Evolutionary conservation across 2,329 filamentous ascomycete genomes (phyloP).

Genomic region (Fusarium foetens): DNA sequence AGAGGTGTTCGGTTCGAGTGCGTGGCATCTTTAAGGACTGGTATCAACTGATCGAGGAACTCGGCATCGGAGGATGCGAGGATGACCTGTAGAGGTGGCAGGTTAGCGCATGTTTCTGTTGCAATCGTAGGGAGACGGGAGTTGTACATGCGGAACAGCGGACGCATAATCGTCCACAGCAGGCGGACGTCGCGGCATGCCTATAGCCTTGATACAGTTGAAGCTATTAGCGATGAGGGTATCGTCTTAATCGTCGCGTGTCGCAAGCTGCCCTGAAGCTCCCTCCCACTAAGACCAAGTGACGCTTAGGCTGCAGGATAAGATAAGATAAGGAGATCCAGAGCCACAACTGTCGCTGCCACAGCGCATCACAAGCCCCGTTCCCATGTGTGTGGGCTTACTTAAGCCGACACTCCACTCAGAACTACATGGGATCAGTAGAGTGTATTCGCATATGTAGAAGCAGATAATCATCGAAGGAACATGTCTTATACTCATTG

Average conservation of each 20-base stretch:
- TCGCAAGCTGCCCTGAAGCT: slow-evolving; percentile 29
- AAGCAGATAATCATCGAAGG: no score
- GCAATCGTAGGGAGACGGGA: slow-evolving; percentile 22
- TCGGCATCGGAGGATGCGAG: slow-evolving; percentile 91
- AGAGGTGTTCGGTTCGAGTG: slow-evolving; percentile 76
- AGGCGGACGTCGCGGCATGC: slow-evolving; percentile 58
- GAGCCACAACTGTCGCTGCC: not conserved
- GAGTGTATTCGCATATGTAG: not conserved
- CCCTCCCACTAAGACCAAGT: slow-evolving; percentile 9
- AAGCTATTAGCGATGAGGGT: slow-evolving; percentile 21
- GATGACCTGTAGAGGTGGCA: slow-evolving; percentile 73
- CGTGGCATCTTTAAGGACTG: slow-evolving; percentile 90
- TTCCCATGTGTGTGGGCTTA: not conserved
- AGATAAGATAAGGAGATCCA: slow-evolving; percentile 1
- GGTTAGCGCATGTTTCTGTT: slow-evolving; percentile 16
- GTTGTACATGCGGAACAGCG: slow-evolving; percentile 57
- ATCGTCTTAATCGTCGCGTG: slow-evolving; percentile 27
- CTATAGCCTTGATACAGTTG: slow-evolving; percentile 26
- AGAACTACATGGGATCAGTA: not conserved
- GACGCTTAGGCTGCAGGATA: slow-evolving; percentile 1
- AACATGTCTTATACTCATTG: fast-evolving
- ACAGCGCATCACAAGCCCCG: not conserved
- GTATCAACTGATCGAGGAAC: slow-evolving; percentile 95
- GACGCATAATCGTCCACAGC: slow-evolving; percentile 60
- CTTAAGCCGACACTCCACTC: slow-evolving; percentile 1